Conservation (phyloP, 352 stramenopile species). For the Lagenidium giganteum region DNA sequence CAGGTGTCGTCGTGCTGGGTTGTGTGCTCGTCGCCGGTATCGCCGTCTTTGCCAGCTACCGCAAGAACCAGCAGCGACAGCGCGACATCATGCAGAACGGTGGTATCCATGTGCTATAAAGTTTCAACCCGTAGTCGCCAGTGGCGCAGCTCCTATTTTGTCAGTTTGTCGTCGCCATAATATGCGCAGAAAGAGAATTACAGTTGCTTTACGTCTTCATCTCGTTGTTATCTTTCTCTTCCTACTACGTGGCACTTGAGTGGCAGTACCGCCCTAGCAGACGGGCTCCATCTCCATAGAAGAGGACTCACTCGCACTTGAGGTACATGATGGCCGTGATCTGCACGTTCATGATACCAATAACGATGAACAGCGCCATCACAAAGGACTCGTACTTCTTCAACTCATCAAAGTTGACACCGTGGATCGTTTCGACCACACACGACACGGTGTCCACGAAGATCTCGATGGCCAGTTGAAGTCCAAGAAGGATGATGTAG, state of each 20-base stretch:
- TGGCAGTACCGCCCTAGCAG: no score
- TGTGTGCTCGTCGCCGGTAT: slow-evolving; percentile 43
- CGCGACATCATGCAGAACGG: slow-evolving; percentile 74
- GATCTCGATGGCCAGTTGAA: background rate
- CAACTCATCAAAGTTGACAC: background rate
- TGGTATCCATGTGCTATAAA: slow-evolving; percentile 32
- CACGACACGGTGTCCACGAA: background rate
- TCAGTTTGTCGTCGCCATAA: background rate
- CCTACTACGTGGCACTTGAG: no score
- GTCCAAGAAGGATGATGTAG: background rate
- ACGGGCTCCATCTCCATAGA: background rate
- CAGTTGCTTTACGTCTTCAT: no score
- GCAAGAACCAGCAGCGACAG: slow-evolving; percentile 72
- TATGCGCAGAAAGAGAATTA: background rate
- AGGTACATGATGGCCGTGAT: slow-evolving; percentile 1
- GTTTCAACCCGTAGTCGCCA: background rate
- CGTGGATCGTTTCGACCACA: background rate
- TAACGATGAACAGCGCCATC: background rate
- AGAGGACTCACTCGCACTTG: slow-evolving; percentile 1
- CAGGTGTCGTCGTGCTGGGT: slow-evolving; percentile 50
- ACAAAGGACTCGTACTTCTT: background rate
- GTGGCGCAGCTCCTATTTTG: background rate
- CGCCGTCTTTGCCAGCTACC: slow-evolving; percentile 63
- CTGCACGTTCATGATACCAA: background rate
- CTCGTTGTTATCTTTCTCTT: no score